Base-by-base conservation (phyloP, 495 filamentous ascomycete species). In the Haplographium delicatum region DNA sequence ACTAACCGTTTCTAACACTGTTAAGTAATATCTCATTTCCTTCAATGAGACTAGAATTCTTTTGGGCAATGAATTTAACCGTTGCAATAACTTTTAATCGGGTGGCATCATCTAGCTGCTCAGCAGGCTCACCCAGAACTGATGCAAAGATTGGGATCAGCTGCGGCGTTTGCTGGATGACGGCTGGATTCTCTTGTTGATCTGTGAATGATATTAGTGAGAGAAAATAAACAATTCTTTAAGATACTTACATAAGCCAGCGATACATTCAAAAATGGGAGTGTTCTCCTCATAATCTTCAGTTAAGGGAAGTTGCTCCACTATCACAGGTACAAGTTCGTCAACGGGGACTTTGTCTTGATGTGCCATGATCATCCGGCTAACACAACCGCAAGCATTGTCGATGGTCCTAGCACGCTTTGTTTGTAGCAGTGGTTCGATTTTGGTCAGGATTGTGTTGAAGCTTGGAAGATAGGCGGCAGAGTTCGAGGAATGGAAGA, bases 281-380 rank as follows among this genome's bases (percentile, higher is more conserved):
- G 87, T 84, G 71, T 98, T 97, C 79, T 98, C 93, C 67, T 96
- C 90, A 55, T 79, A 97, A 65, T 98, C 93, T 58, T 96, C 91
- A 70, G 86, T 89, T 58, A 97, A 70, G 22, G 93, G 93, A 38
- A 98, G 75, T 10, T 93, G 75, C 45, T 73, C 75, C 16, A 93
- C 79, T 34, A 98, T 73, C 2, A 78, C 81, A 20, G 91, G 90
- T 1, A 98, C 76, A 16, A 95, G 86, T 9, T 95, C 82, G 48
- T 76, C 68, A 49, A 89, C 72, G 4, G 91, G 91, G 5, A 96
- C 80, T 44, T 78, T 79, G 40, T 89, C 82, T 9, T 86, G 85
- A 62, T 89, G 79, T 49, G 82, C 81, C 62, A 86, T 77, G 64
- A 96, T 95, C 87, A 98, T 91, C 53, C 93, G 85, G 62, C 79